Conservation (phyloP, 1,139 yeast genomes). For the Magnusiomyces suaveolens region DNA sequence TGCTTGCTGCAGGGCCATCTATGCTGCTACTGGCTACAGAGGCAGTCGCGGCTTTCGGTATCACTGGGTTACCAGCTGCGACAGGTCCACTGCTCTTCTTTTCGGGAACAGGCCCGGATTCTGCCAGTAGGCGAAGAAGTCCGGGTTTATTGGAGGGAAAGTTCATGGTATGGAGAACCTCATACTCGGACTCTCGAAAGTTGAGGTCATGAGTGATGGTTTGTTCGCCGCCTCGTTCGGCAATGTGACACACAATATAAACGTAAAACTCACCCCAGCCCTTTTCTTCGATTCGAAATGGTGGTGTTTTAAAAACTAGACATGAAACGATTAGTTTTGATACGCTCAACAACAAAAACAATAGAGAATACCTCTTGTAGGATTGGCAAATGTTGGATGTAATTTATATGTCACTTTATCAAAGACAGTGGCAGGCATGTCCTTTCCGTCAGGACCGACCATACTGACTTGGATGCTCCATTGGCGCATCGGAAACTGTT, state of each 20-base stretch:
- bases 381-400: constrained; percentile 92
- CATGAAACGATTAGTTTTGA: background rate
- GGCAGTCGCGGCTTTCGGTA: constrained; percentile 17
- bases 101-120: constrained; percentile 70
- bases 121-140: constrained; percentile 61
- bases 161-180: constrained; percentile 63
- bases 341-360: too few species aligned
- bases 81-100: constrained; percentile 15
- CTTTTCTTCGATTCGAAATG: constrained; percentile 84
- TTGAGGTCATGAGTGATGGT: constrained; percentile 83
- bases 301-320: constrained; percentile 58
- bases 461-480: constrained; percentile 77
- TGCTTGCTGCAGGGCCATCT: background rate
- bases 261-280: constrained; percentile 99
- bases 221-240: constrained; percentile 83
- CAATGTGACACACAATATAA: constrained; percentile 64
- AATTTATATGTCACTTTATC: constrained; percentile 88
- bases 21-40: constrained; percentile 15
- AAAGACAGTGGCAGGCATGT: constrained; percentile 76
- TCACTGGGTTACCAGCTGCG: constrained; percentile 25
- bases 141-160: constrained; percentile 72
- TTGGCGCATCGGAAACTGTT: constrained; percentile 87
- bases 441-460: constrained; percentile 72
- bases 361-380: constrained; percentile 43
- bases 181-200: constrained; percentile 67